phyloP scores from a whole-genome alignment of 768 basidiomycete species.

The Coprinopsis sp. region DNA sequence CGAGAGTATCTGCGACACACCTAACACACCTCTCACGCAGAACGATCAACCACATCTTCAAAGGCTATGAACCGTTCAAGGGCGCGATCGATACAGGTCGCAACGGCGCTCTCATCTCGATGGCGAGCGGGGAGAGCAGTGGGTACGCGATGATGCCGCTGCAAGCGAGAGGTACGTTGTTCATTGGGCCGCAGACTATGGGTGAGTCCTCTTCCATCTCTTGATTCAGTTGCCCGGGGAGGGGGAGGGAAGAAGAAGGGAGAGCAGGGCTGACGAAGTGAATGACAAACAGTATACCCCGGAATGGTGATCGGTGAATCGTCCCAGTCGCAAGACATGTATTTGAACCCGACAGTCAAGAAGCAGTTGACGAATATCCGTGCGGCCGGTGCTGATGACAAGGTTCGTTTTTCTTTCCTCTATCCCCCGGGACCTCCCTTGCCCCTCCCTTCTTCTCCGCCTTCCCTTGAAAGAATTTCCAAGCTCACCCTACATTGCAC shows the following conservation, averaged over 20 bases:
- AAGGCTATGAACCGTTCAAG: conserved; percentile 40
- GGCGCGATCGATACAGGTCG: conserved; percentile 44
- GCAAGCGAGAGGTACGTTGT: conserved; percentile 43
- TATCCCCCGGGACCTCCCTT: too few relatives aligned
- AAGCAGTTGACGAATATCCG: conserved; percentile 49
- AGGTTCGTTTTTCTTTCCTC: too few relatives aligned
- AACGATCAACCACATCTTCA: conserved; percentile 49
- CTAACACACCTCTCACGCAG: too few relatives aligned
- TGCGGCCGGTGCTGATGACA: conserved; percentile 45
- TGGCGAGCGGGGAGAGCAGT: conserved; percentile 41
- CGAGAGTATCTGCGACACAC: not conserved
- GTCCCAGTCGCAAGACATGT: conserved; percentile 41
- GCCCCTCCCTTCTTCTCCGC: too few relatives aligned
- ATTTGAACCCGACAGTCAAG: conserved; percentile 43
- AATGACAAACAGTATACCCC: conserved; percentile 35
- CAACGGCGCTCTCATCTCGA: conserved; percentile 44
- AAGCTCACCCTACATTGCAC: too few relatives aligned
- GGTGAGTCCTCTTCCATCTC: conserved; percentile 23
- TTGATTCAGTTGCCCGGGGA: not conserved
- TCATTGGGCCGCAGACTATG: conserved; percentile 39
- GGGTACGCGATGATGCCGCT: conserved; percentile 47
- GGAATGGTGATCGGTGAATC: conserved; percentile 52
- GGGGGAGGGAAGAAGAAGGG: too few relatives aligned
- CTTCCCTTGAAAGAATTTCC: too few relatives aligned
- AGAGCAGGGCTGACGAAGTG: not conserved